Conservation (phyloP, 176 grass and related monocot species). For the Zizania latifolia region DNA sequence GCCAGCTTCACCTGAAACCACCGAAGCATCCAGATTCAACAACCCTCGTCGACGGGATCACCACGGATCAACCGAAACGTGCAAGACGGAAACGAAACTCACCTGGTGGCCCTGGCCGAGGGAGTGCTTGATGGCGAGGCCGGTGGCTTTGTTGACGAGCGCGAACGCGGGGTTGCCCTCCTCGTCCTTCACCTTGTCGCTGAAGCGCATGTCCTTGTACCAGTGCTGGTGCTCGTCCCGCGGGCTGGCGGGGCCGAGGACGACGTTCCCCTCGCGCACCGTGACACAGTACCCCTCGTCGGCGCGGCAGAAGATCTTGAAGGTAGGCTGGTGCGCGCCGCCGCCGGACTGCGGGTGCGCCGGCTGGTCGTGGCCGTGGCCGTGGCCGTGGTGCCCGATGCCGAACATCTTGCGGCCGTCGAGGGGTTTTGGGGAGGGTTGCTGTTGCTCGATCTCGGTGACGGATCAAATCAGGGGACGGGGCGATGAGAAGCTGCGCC, state of each 20-base stretch:
- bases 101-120: constrained; percentile 75
- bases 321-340: constrained; percentile 35
- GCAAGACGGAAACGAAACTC: too few relatives aligned
- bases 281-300: constrained; percentile 58
- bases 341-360: neutral
- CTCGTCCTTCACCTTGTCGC: constrained; percentile 67
- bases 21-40: neutral
- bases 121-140: constrained; percentile 77
- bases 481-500: constrained; percentile 12
- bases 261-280: constrained; percentile 57
- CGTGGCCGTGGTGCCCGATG: constrained; percentile 33
- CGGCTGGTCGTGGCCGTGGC: constrained; percentile 39
- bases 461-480: neutral
- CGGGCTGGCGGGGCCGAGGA: constrained; percentile 59
- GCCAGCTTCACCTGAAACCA: constrained; percentile 52
- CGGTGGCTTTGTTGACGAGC: constrained; percentile 61
- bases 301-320: constrained; percentile 76
- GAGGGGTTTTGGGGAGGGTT: neutral
- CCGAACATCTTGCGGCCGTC: constrained; percentile 18
- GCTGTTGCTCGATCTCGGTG: too few relatives aligned
- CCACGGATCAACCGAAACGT: neutral
- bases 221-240: constrained; percentile 79
- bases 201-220: constrained; percentile 63
- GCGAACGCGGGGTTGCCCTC: constrained; percentile 57
- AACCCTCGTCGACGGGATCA: neutral